Evolutionary conservation across 352 stramenopile species (phyloP).

Genomic region (Pythium apleroticum): DNA sequence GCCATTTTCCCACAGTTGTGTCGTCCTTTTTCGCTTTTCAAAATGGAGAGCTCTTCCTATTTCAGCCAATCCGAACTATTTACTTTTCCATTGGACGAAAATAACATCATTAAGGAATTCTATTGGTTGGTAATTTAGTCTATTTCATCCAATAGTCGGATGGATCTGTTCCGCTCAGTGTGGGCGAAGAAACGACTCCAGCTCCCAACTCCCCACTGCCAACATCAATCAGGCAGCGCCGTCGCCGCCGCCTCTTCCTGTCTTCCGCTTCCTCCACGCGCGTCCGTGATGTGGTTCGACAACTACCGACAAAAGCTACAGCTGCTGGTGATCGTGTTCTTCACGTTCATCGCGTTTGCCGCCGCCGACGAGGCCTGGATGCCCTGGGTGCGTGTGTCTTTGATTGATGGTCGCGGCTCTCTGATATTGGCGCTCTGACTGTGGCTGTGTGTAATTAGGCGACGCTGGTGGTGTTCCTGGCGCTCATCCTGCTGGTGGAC

Average conservation of each 20-base stretch:
- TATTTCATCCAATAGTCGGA: slow-evolving; percentile 7
- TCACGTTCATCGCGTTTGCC: slow-evolving; percentile 79
- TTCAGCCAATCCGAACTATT: slow-evolving; percentile 12
- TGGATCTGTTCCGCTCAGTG: neutral
- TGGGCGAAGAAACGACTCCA: slow-evolving; percentile 4
- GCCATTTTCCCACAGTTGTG: slow-evolving; percentile 25
- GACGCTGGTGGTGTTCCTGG: slow-evolving; percentile 75
- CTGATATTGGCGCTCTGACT: neutral
- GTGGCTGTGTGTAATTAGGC: slow-evolving; percentile 32
- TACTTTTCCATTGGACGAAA: neutral
- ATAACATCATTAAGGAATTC: neutral
- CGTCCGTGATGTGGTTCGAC: slow-evolving; percentile 63
- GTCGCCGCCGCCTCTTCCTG: neutral
- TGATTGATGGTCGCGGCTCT: slow-evolving; percentile 4
- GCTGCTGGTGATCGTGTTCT: slow-evolving; percentile 81
- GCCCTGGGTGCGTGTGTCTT: slow-evolving; percentile 58
- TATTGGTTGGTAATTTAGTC: neutral
- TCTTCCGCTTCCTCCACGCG: neutral
- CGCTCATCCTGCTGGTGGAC: slow-evolving; percentile 69
- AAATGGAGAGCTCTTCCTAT: neutral
- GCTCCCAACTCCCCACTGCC: neutral
- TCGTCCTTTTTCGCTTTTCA: slow-evolving; percentile 14
- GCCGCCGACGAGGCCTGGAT: slow-evolving; percentile 77
- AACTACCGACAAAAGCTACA: slow-evolving; percentile 76
- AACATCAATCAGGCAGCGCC: neutral